Conservation (phyloP, 306 rosid species). For the Astragalus membranaceus region DNA sequence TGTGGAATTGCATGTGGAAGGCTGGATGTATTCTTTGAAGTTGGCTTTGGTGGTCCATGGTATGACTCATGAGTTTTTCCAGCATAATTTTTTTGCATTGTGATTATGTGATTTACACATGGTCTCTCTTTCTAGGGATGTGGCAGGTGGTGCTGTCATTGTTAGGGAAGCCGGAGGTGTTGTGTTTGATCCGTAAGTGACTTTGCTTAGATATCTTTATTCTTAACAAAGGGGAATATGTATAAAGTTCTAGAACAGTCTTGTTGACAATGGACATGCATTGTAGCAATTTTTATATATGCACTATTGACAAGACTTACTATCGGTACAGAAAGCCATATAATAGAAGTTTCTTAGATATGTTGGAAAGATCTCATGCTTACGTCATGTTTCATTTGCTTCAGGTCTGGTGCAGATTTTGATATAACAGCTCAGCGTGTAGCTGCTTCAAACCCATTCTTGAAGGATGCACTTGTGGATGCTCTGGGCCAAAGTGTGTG, state of each 20-base stretch:
- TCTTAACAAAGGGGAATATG: conserved; percentile 9
- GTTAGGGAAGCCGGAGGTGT: conserved; percentile 95
- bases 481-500: conserved; percentile 47
- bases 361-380: background rate
- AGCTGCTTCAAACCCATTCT: conserved; percentile 79
- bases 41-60: conserved; percentile 94
- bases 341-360: conserved; percentile 8
- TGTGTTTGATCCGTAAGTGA: conserved; percentile 92
- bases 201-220: conserved; percentile 17
- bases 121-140: conserved; percentile 65
- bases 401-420: conserved; percentile 90
- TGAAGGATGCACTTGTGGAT: conserved; percentile 71
- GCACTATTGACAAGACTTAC: conserved; percentile 4
- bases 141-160: conserved; percentile 94
- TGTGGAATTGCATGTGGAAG: conserved; percentile 98
- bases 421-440: conserved; percentile 75
- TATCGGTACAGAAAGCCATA: conserved; percentile 4
- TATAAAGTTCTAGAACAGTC: conserved; percentile 29
- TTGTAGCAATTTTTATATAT: background rate
- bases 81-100: background rate
- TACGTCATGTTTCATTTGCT: conserved; percentile 21
- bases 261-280: conserved; percentile 18
- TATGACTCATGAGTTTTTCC: conserved; percentile 29
- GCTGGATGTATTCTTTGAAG: conserved; percentile 66
- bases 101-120: conserved; percentile 3